Evolutionary conservation across 345 rosid species (phyloP).

Genomic region (Eucalyptus grandis): DNA sequence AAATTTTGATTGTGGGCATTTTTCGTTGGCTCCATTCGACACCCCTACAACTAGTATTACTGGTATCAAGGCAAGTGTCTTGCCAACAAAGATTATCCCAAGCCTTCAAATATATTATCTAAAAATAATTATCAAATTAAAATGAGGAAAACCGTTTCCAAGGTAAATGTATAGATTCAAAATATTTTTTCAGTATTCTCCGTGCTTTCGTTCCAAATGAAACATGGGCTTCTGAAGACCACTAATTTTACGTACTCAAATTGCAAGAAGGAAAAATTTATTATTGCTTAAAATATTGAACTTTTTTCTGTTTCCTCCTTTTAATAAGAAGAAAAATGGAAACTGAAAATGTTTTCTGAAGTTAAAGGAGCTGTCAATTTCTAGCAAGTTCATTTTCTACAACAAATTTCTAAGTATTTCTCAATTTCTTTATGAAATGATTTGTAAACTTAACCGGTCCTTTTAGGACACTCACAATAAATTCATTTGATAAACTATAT

Average conservation of each 20-base stretch:
- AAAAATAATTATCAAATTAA: no score
- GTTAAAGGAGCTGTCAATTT: not conserved
- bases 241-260: no score
- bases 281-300: no score
- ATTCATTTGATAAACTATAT: no score
- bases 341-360: no score
- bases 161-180: no score
- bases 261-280: not conserved
- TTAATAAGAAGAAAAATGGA: no score
- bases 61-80: not conserved
- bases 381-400: not conserved
- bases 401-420: not conserved
- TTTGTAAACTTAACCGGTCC: not conserved
- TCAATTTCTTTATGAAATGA: no score
- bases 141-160: no score
- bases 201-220: no score
- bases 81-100: not conserved
- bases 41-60: not conserved
- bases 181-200: no score
- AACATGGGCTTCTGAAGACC: no score
- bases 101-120: not conserved
- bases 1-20: fast-evolving
- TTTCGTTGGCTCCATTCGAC: not conserved
- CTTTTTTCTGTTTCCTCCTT: not conserved
- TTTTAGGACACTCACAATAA: not conserved